Evolutionary conservation across 257 asterid genomes (phyloP).

Genomic region (Przewalskia tangutica): DNA sequence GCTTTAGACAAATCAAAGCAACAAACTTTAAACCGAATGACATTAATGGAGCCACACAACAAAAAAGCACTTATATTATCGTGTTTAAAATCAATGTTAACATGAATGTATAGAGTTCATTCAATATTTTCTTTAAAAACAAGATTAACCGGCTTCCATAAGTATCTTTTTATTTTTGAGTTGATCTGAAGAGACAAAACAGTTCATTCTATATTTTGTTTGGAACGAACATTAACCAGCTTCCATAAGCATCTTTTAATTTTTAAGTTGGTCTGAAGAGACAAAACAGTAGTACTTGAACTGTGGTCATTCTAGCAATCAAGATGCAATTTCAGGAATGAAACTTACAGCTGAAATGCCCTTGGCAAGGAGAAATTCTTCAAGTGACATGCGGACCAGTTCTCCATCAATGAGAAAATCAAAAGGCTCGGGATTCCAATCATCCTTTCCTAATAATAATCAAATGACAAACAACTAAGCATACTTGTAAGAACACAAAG

Average conservation of each 20-base stretch:
- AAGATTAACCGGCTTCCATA: background rate
- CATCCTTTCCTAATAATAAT: conserved; percentile 39
- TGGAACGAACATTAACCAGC: background rate
- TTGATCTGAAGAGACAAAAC: background rate
- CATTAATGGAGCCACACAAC: background rate
- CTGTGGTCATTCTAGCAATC: background rate
- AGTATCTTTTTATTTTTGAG: background rate
- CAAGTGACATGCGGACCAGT: conserved; percentile 80
- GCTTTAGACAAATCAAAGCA: background rate
- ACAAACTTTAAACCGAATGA: background rate
- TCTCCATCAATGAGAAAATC: conserved; percentile 88
- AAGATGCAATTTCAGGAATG: background rate
- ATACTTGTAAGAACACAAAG: background rate
- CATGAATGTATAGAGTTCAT: background rate
- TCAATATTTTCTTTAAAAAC: background rate
- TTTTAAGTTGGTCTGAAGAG: background rate
- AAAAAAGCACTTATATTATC: background rate
- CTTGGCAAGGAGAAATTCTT: conserved; percentile 87
- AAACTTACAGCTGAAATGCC: conserved; percentile 77
- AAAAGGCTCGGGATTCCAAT: conserved; percentile 67
- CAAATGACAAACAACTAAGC: background rate
- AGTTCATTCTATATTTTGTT: background rate
- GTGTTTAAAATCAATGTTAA: background rate
- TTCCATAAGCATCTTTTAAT: background rate
- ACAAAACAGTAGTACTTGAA: background rate